Percentiles rank a stretch among this genome's conserved stretches.
Evolutionary conservation across 805 yeast species (phyloP).

Genomic region (Yarrowia hollandica): DNA sequence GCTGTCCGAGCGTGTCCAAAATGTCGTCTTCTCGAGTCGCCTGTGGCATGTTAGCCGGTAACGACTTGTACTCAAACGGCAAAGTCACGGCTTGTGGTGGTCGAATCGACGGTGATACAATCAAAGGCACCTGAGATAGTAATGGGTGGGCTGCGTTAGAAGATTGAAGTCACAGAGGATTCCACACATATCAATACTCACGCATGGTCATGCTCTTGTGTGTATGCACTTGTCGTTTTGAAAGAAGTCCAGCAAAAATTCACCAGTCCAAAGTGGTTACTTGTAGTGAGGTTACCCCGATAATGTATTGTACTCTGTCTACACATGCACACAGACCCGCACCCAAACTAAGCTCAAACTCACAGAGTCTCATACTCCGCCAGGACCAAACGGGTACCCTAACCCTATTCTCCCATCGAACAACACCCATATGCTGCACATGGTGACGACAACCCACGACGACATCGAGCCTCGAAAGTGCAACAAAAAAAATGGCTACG

Average conservation of each 20-base stretch:
- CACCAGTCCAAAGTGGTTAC: no score
- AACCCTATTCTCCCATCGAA: conserved; percentile 16
- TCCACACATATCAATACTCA: neutral
- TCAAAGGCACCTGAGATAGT: conserved; percentile 56
- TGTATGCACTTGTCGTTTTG: neutral
- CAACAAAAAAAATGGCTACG: conserved; percentile 21
- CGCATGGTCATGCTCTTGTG: conserved; percentile 19
- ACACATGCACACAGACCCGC: no score
- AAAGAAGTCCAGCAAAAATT: no score
- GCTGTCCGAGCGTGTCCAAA: conserved; percentile 37
- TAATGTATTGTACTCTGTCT: neutral
- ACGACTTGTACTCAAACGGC: conserved; percentile 49
- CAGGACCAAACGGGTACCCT: neutral
- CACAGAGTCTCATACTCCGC: no score
- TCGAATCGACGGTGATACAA: conserved; percentile 52
- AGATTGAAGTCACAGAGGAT: no score
- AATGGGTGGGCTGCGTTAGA: conserved; percentile 43
- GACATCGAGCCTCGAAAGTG: conserved; percentile 4
- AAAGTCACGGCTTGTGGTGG: conserved; percentile 59
- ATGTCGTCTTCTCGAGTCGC: conserved; percentile 7
- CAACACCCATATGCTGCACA: neutral
- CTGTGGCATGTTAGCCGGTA: conserved; percentile 43
- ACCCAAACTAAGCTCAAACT: neutral
- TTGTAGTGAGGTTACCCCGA: neutral
- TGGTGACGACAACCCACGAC: neutral